These are phyloP conservation scores for Sanghuangporus weigelae DNA, from an alignment of 1,284 basidiomycete genomes.

Conservation along the genomic window DNA sequence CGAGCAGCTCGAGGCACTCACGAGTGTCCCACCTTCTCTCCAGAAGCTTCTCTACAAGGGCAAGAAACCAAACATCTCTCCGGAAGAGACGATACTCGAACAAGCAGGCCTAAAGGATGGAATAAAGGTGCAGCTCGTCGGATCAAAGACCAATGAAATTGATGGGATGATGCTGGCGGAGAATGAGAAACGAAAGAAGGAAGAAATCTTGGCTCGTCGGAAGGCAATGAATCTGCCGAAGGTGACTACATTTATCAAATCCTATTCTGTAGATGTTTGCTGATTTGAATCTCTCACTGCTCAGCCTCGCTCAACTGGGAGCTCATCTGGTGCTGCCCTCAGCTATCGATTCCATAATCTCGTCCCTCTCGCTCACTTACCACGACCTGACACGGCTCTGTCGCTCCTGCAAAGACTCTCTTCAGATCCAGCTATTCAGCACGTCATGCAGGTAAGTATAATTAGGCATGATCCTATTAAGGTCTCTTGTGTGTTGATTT, in stretches of 20 bases:
- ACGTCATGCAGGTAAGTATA: slow-evolving; percentile 45
- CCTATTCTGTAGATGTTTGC: neutral
- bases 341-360: slow-evolving; percentile 60
- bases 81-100: slow-evolving; percentile 38
- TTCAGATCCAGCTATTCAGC: slow-evolving; percentile 61
- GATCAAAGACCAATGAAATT: slow-evolving; percentile 54
- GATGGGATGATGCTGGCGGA: slow-evolving; percentile 49
- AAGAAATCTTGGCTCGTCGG: slow-evolving; percentile 54
- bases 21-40: slow-evolving; percentile 51
- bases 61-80: slow-evolving; percentile 39
- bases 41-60: slow-evolving; percentile 74
- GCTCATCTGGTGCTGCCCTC: slow-evolving; percentile 32
- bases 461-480: neutral
- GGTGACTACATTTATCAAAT: slow-evolving; percentile 32
- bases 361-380: slow-evolving; percentile 56
- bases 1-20: slow-evolving; percentile 50
- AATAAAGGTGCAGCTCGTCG: slow-evolving; percentile 61
- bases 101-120: slow-evolving; percentile 58
- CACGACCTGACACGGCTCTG: slow-evolving; percentile 51
- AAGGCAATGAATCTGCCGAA: slow-evolving; percentile 53
- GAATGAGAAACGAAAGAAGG: slow-evolving; percentile 47
- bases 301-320: slow-evolving; percentile 42
- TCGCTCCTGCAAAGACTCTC: slow-evolving; percentile 51
- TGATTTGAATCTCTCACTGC: neutral
- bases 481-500: neutral